These are phyloP conservation scores for Monosporozyma solicola DNA, from an alignment of 805 yeast genomes.

Conservation along the genomic window DNA sequence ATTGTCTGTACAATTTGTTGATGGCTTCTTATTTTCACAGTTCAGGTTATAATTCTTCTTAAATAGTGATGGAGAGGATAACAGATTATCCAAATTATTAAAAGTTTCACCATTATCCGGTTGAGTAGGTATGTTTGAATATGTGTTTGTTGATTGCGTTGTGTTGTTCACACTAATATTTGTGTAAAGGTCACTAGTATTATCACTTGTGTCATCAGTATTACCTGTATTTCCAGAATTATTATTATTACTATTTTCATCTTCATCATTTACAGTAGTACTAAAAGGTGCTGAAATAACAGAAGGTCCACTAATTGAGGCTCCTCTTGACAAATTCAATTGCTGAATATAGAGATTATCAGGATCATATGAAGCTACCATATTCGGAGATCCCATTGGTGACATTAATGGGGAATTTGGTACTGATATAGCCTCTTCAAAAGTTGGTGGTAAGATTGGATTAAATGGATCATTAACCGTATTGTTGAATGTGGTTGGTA, in stretches of 20 bases:
- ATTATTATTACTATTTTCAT: background rate
- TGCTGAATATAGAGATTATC: constrained; percentile 17
- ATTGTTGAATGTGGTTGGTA: constrained; percentile 8
- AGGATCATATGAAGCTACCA: constrained; percentile 9
- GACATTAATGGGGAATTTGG: constrained; percentile 38
- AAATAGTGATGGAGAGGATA: constrained; percentile 8
- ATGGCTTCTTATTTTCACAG: background rate
- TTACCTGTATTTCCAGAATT: background rate
- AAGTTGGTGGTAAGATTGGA: constrained; percentile 40
- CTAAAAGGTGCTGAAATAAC: background rate
- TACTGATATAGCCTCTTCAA: constrained; percentile 48
- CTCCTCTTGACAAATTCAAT: constrained; percentile 16
- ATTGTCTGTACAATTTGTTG: background rate
- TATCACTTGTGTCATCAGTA: background rate
- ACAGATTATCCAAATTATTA: constrained; percentile 15
- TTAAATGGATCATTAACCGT: background rate
- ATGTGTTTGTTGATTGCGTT: background rate
- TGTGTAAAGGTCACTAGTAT: background rate
- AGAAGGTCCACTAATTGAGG: constrained; percentile 16
- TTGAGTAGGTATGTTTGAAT: background rate
- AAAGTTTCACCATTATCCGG: constrained; percentile 7
- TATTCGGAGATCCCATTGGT: constrained; percentile 17
- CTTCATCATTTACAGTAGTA: background rate
- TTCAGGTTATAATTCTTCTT: constrained; percentile 3
- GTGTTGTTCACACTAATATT: background rate